Evolutionary conservation across 2,329 filamentous ascomycete species (phyloP).

Genomic region (Pseudogymnoascus sp.): DNA sequence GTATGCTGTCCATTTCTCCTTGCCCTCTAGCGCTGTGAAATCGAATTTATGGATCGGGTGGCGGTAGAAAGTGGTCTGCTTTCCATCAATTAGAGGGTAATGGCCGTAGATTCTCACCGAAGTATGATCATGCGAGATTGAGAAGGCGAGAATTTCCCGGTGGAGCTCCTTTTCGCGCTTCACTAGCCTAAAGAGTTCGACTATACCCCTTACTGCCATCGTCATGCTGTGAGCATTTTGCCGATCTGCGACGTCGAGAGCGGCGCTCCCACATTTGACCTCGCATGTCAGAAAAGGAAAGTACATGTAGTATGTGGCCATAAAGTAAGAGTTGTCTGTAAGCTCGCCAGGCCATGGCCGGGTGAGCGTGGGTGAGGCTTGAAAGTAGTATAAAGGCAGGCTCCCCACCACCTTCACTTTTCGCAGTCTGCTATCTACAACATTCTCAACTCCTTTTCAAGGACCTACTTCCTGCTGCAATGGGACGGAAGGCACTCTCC

Average conservation of each 20-base stretch:
- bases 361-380: background rate
- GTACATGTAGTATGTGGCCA: conserved; percentile 39
- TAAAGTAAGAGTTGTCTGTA: conserved; percentile 35
- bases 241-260: conserved; percentile 32
- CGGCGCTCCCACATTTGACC: conserved; percentile 36
- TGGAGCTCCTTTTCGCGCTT: conserved; percentile 32
- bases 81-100: conserved; percentile 22
- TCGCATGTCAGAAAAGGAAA: conserved; percentile 44
- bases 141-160: conserved; percentile 38
- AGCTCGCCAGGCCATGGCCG: conserved; percentile 21
- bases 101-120: conserved; percentile 28
- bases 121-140: conserved; percentile 18
- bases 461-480: no score
- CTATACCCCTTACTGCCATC: conserved; percentile 30
- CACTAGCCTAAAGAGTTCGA: conserved; percentile 23
- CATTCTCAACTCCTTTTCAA: no score
- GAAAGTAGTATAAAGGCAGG: background rate
- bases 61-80: conserved; percentile 22
- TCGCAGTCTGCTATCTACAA: no score
- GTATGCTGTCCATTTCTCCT: conserved; percentile 23
- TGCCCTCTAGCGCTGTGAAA: conserved; percentile 22
- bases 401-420: no score
- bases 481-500: no score
- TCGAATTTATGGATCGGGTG: conserved; percentile 24
- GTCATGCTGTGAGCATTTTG: conserved; percentile 37